phyloP scores from a whole-genome alignment of 2,329 filamentous ascomycete species.

The Bisporella sp. region DNA sequence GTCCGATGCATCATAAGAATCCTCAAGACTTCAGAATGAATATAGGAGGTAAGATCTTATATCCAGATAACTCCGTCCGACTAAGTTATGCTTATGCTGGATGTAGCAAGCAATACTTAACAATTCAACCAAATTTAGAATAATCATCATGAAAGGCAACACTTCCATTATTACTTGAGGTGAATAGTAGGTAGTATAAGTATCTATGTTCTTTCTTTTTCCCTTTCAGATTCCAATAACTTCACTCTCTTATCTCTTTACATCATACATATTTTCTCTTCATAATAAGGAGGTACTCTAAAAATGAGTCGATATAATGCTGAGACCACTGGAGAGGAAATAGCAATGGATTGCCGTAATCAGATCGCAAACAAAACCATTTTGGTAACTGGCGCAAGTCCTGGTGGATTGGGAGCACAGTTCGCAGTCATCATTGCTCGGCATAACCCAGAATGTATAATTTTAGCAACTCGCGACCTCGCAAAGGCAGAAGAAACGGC shows the following conservation, averaged over 20 bases:
- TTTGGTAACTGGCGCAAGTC: constrained; percentile 1
- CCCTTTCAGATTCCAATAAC: neutral
- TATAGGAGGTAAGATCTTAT: too few relatives aligned
- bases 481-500: constrained; percentile 1
- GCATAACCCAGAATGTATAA: constrained; percentile 6
- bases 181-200: too few relatives aligned
- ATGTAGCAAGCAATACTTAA: too few relatives aligned
- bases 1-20: too few relatives aligned
- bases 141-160: too few relatives aligned
- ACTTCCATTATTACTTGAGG: too few relatives aligned
- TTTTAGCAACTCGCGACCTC: constrained; percentile 5
- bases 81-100: too few relatives aligned
- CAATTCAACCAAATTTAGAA: too few relatives aligned
- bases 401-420: constrained; percentile 2
- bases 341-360: neutral
- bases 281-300: neutral
- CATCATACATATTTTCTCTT: neutral
- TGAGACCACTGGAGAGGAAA: neutral
- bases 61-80: too few relatives aligned
- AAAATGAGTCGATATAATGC: neutral
- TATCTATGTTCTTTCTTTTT: too few relatives aligned
- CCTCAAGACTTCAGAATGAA: too few relatives aligned
- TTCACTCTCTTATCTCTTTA: neutral
- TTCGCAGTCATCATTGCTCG: constrained; percentile 10
- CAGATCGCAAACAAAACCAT: constrained; percentile 2